Evolutionary conservation across 805 yeast genomes (phyloP).

Genomic region (Vanderwaltozyma verrucispora): DNA sequence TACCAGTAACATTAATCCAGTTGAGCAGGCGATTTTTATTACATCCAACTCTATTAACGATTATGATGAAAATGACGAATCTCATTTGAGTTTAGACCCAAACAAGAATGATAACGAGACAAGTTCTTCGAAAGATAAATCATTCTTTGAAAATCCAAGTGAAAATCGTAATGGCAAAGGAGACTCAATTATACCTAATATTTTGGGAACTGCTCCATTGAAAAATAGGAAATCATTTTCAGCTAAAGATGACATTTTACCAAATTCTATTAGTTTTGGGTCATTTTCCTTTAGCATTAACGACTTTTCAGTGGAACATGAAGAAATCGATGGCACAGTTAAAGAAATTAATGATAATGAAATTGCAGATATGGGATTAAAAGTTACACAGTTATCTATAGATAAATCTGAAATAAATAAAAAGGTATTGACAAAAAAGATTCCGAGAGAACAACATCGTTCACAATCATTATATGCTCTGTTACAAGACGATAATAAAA

Average conservation of each 20-base stretch:
- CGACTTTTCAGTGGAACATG: neutral
- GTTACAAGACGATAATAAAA: neutral
- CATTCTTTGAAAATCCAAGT: no score
- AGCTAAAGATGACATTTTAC: neutral
- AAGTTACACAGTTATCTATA: neutral
- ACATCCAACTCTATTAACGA: no score
- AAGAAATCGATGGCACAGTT: neutral
- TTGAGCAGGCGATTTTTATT: no score
- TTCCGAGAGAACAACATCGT: neutral
- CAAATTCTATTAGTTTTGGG: conserved; percentile 1
- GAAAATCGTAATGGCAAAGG: neutral
- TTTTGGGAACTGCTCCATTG: conserved; percentile 1
- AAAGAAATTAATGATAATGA: neutral
- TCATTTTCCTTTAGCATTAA: neutral
- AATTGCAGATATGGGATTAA: neutral
- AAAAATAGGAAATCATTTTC: neutral
- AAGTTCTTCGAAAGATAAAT: no score
- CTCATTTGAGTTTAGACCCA: no score
- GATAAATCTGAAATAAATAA: neutral
- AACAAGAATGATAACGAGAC: no score
- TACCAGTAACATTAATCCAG: no score
- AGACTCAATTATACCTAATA: neutral
- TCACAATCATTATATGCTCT: conserved; percentile 2
- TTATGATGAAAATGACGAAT: no score
- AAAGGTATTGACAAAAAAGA: neutral